Evolutionary conservation across 345 rosid species (phyloP), one percentile per base, ranked within the genome.

Genomic region (Nasturtium officinale): DNA sequence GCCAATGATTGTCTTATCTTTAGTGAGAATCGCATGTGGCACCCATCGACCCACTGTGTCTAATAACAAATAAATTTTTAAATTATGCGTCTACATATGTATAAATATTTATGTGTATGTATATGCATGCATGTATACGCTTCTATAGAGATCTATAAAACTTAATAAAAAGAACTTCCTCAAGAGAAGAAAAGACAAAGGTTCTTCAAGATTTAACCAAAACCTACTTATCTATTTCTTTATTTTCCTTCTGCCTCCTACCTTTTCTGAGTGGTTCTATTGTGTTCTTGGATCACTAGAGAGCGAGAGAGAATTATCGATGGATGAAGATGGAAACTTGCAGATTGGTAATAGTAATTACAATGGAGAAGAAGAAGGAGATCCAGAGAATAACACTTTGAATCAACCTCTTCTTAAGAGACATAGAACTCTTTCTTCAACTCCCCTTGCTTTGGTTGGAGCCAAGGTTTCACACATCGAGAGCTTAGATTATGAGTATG

Each of bases 401-500:
- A 78, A 73, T 2, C 81, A 84, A 64, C 96, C 97, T 42, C 96
- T 90, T 25, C 92, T 94, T 69, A 90, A 87, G 77, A 83, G 96
- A 82, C 83, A 72, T 76, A 86, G 86, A 77, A 85, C 96, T 1
- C 83, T 89, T 37, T 90, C 97, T 63, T 86, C 96, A 3, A 89
- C 32, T 78, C 96, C 95, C 40, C 83, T 87, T 3, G 98, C 98
- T 74, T 65, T 89, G 75, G 90, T 90, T 53, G 97, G 98, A 67
- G 85, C 90, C 62, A 90, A 90, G 69, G 96, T 90, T 52, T 87
- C 98, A 52, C 87, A 89, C 66, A 85, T 93, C 13, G 97, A 93
- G 82, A 93, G 97, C 81, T 83, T 90, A 83, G 97, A 93, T 65
- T 90, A 93, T 33, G 97, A 90, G 98, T 93, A 84, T 51, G 80